Conservation (phyloP, 2,329 filamentous ascomycete species). For the Dissoconium aciculare region DNA sequence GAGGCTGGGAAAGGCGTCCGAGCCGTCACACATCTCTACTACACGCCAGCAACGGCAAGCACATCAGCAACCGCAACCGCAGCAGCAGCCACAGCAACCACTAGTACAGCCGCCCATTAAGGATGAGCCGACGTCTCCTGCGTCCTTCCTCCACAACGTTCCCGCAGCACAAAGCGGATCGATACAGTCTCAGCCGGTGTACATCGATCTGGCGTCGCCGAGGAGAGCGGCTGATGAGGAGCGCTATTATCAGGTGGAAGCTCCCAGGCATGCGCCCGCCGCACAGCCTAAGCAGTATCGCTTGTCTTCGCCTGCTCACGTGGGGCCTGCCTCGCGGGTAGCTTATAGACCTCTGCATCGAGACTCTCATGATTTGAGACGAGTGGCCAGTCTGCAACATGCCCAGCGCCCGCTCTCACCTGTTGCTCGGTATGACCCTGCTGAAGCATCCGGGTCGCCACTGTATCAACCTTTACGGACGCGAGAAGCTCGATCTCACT, state of each 20-base stretch:
- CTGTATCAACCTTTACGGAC: too few relatives aligned
- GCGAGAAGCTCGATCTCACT: too few relatives aligned
- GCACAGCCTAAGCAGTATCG: slow-evolving; percentile 31
- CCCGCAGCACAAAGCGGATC: slow-evolving; percentile 16
- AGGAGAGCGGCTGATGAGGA: slow-evolving; percentile 27
- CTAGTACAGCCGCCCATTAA: slow-evolving; percentile 47
- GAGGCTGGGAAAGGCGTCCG: too few relatives aligned
- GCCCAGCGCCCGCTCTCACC: slow-evolving; percentile 32
- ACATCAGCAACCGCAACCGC: slow-evolving; percentile 24
- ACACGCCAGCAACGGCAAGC: slow-evolving; percentile 19
- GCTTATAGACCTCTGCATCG: slow-evolving; percentile 24
- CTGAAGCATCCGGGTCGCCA: slow-evolving; percentile 29
- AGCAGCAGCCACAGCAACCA: slow-evolving; percentile 8
- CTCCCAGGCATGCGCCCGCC: too few relatives aligned
- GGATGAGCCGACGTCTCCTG: slow-evolving; percentile 47
- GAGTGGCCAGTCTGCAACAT: slow-evolving; percentile 34
- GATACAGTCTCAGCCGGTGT: slow-evolving; percentile 22
- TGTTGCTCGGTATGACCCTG: slow-evolving; percentile 24
- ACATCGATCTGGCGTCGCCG: slow-evolving; percentile 27
- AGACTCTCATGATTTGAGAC: slow-evolving; percentile 33
- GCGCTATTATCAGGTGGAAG: too few relatives aligned
- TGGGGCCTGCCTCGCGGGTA: slow-evolving; percentile 26
- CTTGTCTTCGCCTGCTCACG: slow-evolving; percentile 25
- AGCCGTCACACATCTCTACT: too few relatives aligned
- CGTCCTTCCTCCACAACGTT: slow-evolving; percentile 30